Base-by-base conservation (phyloP, 495 filamentous ascomycete species). In the Elasticomyces elasticus region DNA sequence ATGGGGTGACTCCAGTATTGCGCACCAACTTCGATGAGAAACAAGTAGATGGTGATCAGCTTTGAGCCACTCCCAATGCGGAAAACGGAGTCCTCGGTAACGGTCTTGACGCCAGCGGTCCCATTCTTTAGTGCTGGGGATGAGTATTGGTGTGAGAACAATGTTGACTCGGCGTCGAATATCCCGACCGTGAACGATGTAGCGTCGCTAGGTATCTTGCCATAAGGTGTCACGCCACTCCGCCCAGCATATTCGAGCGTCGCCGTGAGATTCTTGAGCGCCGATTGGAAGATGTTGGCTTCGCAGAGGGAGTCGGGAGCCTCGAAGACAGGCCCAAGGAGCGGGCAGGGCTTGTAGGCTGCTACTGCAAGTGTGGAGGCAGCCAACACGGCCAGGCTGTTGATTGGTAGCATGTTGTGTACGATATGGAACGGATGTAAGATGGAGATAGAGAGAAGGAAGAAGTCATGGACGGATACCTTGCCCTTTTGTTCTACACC, bases 1-100 rank as follows among this genome's bases (percentile, higher is more conserved):
- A 74, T 62, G 22, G 65, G 61, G 49, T 64, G 69, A 41, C 69
- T 75, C 69, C 63, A 75, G 49, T 63, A 64, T 28, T 20, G 64
- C 44, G 66, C 73, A 27, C 63, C 72, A 52, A 67, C 74, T 60
- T 66, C 59, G 12, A 71, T 51, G 26, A 83, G 64, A 15, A 74
- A 70, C 0, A 71, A 59, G 41, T 76, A 67, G 0, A 74, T 69
- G 0, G 73, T 74, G 28, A 75, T 69, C 0, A 78, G 60, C 59
- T 79, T 78, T 10, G 73, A 74, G 9, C 77, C 66, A 43, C 76
- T 78, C 12, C 72, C 74, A 33, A 76, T 70, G 0, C 75, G 62
- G 41, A 67, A 77, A 0, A 78, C 67, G 1, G 74, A 73, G 43
- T 76, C 59, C 0, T 66, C 64, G 44, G 72, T 67, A 0, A 79